A percentile compares a stretch with the other conserved stretches of the same genome.
Conservation (phyloP, 352 stramenopile species). For the Globisporangium abappressorium region DNA sequence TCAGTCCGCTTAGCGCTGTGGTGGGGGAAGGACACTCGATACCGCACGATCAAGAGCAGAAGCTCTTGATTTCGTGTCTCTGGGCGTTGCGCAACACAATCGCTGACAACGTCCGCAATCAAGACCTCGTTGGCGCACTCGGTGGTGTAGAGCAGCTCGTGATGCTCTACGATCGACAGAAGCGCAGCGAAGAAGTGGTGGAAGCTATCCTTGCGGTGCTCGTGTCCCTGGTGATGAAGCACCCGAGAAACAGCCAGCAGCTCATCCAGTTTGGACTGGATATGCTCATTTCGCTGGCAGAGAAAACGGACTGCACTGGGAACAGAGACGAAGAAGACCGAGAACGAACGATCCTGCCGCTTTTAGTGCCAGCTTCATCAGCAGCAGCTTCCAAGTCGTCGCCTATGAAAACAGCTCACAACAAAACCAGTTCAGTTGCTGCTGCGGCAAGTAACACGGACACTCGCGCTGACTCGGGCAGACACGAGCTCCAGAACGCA, state of each 20-base stretch:
- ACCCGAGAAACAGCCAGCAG: conserved; percentile 60
- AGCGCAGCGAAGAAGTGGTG: conserved; percentile 48
- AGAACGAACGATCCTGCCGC: conserved; percentile 20
- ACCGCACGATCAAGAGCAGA: conserved; percentile 21
- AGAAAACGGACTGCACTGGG: conserved; percentile 17
- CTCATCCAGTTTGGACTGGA: conserved; percentile 61
- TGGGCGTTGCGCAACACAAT: conserved; percentile 67
- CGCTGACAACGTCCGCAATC: conserved; percentile 53
- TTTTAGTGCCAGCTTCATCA: conserved; percentile 8
- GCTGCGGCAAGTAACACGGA: background rate
- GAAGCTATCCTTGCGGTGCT: conserved; percentile 57
- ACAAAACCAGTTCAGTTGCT: background rate
- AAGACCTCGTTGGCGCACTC: conserved; percentile 56
- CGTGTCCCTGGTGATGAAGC: conserved; percentile 47
- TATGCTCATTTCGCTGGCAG: conserved; percentile 53
- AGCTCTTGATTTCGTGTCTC: conserved; percentile 54
- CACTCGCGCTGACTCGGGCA: conserved; percentile 8
- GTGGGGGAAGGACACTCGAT: background rate
- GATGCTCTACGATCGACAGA: conserved; percentile 38
- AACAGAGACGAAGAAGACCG: conserved; percentile 20
- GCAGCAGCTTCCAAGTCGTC: conserved; percentile 1
- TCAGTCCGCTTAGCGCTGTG: conserved; percentile 19
- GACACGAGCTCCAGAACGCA: conserved; percentile 34
- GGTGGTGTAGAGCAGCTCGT: conserved; percentile 49
- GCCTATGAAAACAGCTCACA: conserved; percentile 6